Base-by-base conservation (phyloP, 352 stramenopile species). In the Phytophthora parvispora region DNA sequence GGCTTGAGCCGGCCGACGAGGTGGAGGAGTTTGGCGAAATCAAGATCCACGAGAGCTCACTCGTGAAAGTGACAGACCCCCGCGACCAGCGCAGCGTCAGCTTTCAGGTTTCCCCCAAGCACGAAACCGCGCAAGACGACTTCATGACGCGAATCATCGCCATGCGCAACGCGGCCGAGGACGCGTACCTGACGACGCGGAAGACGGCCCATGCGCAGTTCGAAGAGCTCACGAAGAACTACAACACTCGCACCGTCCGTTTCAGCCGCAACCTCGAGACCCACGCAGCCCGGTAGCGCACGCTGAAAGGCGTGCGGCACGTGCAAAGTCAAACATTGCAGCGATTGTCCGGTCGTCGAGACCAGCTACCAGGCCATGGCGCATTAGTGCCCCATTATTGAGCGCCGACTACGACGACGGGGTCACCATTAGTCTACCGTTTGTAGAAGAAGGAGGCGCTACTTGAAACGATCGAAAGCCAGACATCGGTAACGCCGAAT, bases 131-230 rank as follows among this genome's bases (percentile, higher is more conserved):
- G 18, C 62, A 76, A 24, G 48, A 74, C 10, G 67, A 57, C 4
- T 51, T 80, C 48, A 69, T 80, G 59, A 72, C 83, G 29, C 84
- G 84, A 53, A 88, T 89, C 64, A 78, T 84, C 34, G 77, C 87
- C 27, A 73, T 92, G 70, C 81, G 74, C 27, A 78, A 82, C 59
- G 70, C 80, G 24, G 80, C 80, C 13, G 84, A 92, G 60, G 79
- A 68, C 18, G 82, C 83, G 27, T 90, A 89, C 71, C 60, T 84
- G 64, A 86, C 63, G 15, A 77, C 67, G 36, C 62, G 51, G 24
- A 67, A 43, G 58, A 68, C 63, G 25, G 68, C 60, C 10, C 52
- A 64, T 24, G 59, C 64, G 32, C 47, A 68, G 8, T 42, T 62
- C 20, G 64, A 67, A 42, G 52, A 71, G 57, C 25, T 70, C n/a